Conservation (phyloP, 106 monocot genomes). For the Dendrobium huoshanense region DNA sequence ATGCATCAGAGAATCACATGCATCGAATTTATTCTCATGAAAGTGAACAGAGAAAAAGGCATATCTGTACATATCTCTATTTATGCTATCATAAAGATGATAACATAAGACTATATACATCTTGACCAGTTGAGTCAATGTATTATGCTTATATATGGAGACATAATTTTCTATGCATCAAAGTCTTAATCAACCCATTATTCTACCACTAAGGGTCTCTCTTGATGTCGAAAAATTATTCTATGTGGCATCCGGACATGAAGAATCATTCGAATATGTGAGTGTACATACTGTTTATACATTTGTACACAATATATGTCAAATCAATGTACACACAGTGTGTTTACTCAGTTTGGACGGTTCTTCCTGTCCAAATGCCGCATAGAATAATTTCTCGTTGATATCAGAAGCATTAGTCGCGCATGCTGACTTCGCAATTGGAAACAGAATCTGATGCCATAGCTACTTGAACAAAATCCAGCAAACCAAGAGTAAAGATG, state of each 20-base stretch:
- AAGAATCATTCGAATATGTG: no score
- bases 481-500: not conserved
- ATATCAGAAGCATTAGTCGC: not conserved
- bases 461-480: not conserved
- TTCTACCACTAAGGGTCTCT: no score
- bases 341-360: not conserved
- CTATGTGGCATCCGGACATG: no score
- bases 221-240: no score
- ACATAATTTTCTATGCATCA: no score
- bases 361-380: not conserved
- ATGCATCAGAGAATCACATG: not conserved
- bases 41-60: not conserved
- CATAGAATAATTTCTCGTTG: no score
- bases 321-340: no score
- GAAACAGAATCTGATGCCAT: constrained; percentile 5
- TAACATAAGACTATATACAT: not conserved
- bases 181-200: no score
- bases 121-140: not conserved
- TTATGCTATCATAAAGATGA: not conserved
- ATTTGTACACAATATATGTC: no score
- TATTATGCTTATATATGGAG: not conserved
- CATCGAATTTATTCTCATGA: not conserved
- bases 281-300: no score
- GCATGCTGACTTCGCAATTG: not conserved
- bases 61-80: not conserved